Base-by-base conservation (phyloP, 2,329 filamentous ascomycete genomes). In the Verticillium klebahnii region DNA sequence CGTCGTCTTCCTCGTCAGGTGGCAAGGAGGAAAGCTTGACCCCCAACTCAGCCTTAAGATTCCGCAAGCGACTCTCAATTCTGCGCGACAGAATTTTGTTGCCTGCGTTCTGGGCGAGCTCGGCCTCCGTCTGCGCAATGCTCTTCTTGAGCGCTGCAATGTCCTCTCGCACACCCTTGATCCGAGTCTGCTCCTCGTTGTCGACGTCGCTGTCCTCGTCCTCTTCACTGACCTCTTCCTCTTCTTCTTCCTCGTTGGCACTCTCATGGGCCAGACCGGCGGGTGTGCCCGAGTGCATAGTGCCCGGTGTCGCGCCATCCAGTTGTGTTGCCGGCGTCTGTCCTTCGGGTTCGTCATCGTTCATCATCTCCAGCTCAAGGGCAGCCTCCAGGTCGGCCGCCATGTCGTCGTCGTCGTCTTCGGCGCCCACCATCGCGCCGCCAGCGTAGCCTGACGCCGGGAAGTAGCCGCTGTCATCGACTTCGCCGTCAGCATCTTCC, bases 331-430 rank as follows among this genome's bases (percentile, higher is more conserved):
- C 76, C 1, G 78, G 77, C 11, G 77, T 81, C 56, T 69, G 65
- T 58, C 74, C 63, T 14, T 76, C 45, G 23, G 45, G 45, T 75
- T 73, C 75, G 4, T 63, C 68, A 14, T 64, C 68, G 5, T 62
- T 63, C 64, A 82, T 63, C 75, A 83, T 66, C 69, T 81, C 59
- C 75, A 82, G 65, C 69, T 82, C 59, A 75, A 85, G 78, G 71
- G 84, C 72, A 67, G 85, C 73, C 66, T 88, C 74, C 68, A 89
- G 75, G 69, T 86, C 73, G 71, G 80, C 77, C 72, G 87, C 78
- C 72, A 86, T 70, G 67, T 85, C 73, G 73, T 78, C 61, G 74
- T 86, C 73, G 69, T 81, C 64, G 69, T 79, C 60, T 40, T 74
- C 72, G 6, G 34, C 34, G 34, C 34, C 34, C 61, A 72, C 75